Evolutionary conservation across 2,329 filamentous ascomycete genomes (phyloP).

Genomic region (Cercospora berteroae): DNA sequence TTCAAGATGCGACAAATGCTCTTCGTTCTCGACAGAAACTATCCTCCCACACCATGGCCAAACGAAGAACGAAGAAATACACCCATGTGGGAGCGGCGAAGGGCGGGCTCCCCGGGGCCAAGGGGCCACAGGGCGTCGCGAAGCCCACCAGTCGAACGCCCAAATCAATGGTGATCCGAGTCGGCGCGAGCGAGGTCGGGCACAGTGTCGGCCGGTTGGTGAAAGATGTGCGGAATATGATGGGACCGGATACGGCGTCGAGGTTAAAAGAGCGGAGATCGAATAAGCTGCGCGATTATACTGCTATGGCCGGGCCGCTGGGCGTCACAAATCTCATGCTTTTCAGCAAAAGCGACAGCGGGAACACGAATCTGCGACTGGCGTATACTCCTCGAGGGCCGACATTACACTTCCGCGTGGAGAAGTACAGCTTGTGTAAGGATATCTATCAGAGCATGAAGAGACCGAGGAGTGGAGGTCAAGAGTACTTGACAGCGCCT

Average conservation of each 20-base stretch:
- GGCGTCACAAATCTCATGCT: conserved; percentile 90
- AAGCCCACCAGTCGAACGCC: conserved; percentile 66
- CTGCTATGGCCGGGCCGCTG: conserved; percentile 90
- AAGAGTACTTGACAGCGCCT: conserved; percentile 78
- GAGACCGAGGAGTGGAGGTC: conserved; percentile 76
- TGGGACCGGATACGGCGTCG: conserved; percentile 92
- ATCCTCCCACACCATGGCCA: conserved; percentile 62
- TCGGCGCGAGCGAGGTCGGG: conserved; percentile 90
- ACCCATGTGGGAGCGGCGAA: conserved; percentile 72
- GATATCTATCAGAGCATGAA: conserved; percentile 82
- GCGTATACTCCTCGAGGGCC: conserved; percentile 86
- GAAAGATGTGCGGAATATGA: conserved; percentile 84
- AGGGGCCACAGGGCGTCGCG: conserved; percentile 51
- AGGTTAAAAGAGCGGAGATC: conserved; percentile 84
- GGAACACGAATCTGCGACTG: conserved; percentile 89
- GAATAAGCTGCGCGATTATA: conserved; percentile 88
- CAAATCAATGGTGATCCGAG: conserved; percentile 98
- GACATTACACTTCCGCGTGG: conserved; percentile 89
- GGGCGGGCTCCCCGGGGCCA: conserved; percentile 50
- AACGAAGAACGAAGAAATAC: conserved; percentile 79
- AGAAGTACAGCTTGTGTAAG: conserved; percentile 90
- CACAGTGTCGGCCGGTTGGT: conserved; percentile 88
- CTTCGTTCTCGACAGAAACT: not conserved
- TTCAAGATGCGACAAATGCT: conserved; percentile 7
- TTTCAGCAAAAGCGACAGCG: conserved; percentile 83